Percentiles rank a stretch among this genome's conserved stretches.
Conservation (phyloP, 192 early-diverging fungal species). For the Coemansia sp. region DNA sequence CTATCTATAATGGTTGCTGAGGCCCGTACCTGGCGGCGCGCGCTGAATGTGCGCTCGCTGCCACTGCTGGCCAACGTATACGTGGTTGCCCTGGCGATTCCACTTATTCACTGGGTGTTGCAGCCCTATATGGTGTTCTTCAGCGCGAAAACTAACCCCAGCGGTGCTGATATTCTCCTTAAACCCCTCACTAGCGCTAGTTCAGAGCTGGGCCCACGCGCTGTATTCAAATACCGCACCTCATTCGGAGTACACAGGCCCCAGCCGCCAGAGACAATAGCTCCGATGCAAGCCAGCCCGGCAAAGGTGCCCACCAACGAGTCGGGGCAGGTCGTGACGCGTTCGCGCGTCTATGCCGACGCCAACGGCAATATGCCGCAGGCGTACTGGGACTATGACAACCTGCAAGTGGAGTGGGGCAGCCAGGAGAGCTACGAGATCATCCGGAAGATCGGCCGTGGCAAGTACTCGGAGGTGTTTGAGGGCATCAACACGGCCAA, state of each 20-base stretch:
- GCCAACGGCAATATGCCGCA: slow-evolving; percentile 74
- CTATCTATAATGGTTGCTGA: slow-evolving; percentile 5
- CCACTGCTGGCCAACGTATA: slow-evolving; percentile 9
- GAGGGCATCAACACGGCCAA: slow-evolving; percentile 93
- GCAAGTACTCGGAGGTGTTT: slow-evolving; percentile 99
- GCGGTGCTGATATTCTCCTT: neutral
- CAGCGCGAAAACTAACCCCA: slow-evolving; percentile 1
- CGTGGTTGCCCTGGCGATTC: slow-evolving; percentile 9
- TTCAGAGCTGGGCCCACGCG: neutral
- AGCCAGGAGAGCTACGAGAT: slow-evolving; percentile 97
- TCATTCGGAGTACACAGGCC: slow-evolving; percentile 16
- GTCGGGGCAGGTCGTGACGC: slow-evolving; percentile 30
- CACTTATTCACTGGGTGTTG: slow-evolving; percentile 9
- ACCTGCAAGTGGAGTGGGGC: slow-evolving; percentile 86
- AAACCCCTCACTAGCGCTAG: neutral
- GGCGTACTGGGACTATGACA: slow-evolving; percentile 97
- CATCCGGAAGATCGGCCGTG: slow-evolving; percentile 93
- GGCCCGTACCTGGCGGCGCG: neutral
- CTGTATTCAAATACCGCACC: slow-evolving; percentile 8
- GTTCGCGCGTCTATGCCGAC: slow-evolving; percentile 87
- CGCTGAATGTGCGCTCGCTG: neutral
- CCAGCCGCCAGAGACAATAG: neutral
- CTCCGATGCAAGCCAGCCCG: slow-evolving; percentile 27
- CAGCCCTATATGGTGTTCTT: slow-evolving; percentile 3
- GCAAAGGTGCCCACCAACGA: slow-evolving; percentile 23